These are phyloP conservation scores for Aphanomyces stellatus DNA, from an alignment of 352 stramenopile genomes.

Conservation along the genomic window DNA sequence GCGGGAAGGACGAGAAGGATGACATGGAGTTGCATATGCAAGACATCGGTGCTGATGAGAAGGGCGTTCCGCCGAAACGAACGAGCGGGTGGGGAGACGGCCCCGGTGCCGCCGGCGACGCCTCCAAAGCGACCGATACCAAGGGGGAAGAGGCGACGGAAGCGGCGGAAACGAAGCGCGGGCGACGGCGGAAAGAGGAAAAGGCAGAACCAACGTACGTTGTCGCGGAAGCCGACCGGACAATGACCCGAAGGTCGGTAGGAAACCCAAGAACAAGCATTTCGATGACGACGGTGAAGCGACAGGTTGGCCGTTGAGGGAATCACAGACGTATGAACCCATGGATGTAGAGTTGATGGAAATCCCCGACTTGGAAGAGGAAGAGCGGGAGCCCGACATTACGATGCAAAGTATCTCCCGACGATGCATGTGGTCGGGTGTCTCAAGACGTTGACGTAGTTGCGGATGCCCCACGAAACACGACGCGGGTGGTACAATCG, in stretches of 20 bases:
- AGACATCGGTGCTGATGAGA: constrained; percentile 12
- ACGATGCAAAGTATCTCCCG: constrained; percentile 40
- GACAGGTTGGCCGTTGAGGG: constrained; percentile 40
- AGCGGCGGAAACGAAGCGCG: constrained; percentile 39
- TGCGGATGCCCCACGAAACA: constrained; percentile 67
- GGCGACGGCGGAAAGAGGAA: constrained; percentile 47
- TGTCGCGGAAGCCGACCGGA: too few relatives aligned
- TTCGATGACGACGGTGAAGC: constrained; percentile 65
- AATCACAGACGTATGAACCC: too few relatives aligned
- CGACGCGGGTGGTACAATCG: constrained; percentile 50
- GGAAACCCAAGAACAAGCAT: constrained; percentile 44
- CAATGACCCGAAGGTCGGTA: too few relatives aligned
- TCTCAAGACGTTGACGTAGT: constrained; percentile 27
- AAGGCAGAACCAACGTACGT: constrained; percentile 26
- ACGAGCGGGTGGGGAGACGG: constrained; percentile 8
- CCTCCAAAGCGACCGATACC: not conserved
- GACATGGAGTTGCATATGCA: constrained; percentile 19
- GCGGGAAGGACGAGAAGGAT: constrained; percentile 3
- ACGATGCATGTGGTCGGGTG: not conserved
- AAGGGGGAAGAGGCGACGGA: constrained; percentile 14
- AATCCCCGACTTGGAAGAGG: constrained; percentile 72
- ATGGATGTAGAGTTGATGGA: constrained; percentile 71
- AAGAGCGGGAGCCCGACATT: constrained; percentile 68
- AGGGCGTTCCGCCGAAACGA: not conserved
- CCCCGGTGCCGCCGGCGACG: not conserved